A percentile compares a stretch with the other conserved stretches of the same genome.
Evolutionary conservation across 352 stramenopile genomes (phyloP).

Genomic region (Phytophthora colocasiae): DNA sequence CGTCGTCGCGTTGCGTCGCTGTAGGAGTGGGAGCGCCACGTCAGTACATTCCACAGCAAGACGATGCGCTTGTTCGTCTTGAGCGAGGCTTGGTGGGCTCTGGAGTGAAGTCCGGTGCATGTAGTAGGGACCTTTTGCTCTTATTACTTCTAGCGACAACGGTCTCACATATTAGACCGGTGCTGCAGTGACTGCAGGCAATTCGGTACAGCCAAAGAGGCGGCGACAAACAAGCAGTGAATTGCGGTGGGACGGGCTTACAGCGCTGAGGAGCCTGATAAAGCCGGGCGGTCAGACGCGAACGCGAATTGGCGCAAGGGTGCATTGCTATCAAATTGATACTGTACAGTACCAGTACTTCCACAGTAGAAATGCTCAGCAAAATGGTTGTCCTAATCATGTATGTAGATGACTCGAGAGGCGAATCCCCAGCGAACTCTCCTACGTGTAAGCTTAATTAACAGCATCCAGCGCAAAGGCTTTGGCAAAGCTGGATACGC

Average conservation of each 20-base stretch:
- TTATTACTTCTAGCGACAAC: not conserved
- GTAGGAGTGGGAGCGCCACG: slow-evolving; percentile 20
- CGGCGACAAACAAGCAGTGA: not conserved
- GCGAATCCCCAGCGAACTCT: too few species aligned
- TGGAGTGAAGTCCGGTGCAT: not conserved
- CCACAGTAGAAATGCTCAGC: too few species aligned
- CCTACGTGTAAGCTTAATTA: too few species aligned
- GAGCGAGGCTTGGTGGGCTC: not conserved
- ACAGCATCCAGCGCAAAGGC: too few species aligned
- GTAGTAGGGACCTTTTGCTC: not conserved
- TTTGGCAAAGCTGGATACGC: too few species aligned
- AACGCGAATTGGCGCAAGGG: too few species aligned
- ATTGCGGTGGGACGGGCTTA: slow-evolving; percentile 12
- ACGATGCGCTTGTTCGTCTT: not conserved
- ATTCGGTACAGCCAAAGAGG: slow-evolving; percentile 1
- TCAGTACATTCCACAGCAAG: slow-evolving; percentile 19
- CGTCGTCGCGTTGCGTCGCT: slow-evolving; percentile 27
- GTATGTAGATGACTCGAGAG: too few species aligned
- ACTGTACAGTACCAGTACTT: too few species aligned
- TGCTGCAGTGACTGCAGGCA: not conserved
- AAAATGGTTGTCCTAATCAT: too few species aligned
- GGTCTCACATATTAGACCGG: slow-evolving; percentile 7
- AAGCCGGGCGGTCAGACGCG: slow-evolving; percentile 3
- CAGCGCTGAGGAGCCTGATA: not conserved
- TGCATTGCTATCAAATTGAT: too few species aligned